Evolutionary conservation across 257 asterid genomes (phyloP).

Genomic region (Rauvolfia tetraphylla): DNA sequence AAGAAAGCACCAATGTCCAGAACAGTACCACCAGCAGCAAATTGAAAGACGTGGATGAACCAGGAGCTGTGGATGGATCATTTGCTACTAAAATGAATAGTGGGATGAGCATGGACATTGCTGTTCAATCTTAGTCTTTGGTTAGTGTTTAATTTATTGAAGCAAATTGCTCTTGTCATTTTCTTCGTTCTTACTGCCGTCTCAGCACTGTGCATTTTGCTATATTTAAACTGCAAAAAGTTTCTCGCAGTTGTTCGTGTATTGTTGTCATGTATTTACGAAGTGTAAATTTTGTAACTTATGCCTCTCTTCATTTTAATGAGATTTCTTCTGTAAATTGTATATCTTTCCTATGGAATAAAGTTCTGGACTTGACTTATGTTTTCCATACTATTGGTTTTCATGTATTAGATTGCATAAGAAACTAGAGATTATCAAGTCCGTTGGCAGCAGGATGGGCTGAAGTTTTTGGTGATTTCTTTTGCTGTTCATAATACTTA

Average conservation of each 20-base stretch:
- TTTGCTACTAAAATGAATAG: conserved; percentile 32
- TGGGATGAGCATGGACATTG: conserved; percentile 30
- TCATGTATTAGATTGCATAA: not conserved
- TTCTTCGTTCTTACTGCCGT: conserved; percentile 20
- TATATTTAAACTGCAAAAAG: conserved; percentile 24
- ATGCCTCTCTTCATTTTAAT: conserved; percentile 19
- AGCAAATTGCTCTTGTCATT: conserved; percentile 12
- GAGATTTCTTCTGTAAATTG: conserved; percentile 17
- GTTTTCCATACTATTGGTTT: not conserved
- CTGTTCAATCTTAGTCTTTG: conserved; percentile 28
- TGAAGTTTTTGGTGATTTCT: not conserved
- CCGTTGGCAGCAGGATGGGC: not conserved
- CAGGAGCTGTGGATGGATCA: conserved; percentile 27
- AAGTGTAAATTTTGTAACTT: conserved; percentile 54
- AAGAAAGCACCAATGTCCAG: conserved; percentile 24
- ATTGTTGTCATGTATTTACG: conserved; percentile 27
- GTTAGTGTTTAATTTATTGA: conserved; percentile 41
- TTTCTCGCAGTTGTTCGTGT: conserved; percentile 26
- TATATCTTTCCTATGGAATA: conserved; percentile 9
- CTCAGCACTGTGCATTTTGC: conserved; percentile 28
- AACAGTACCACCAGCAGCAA: conserved; percentile 25
- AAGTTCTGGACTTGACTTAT: conserved; percentile 1
- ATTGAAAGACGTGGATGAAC: conserved; percentile 27
- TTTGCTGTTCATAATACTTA: not conserved
- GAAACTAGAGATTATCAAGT: not conserved